These are phyloP conservation scores for Coemansia sp. DNA, from an alignment of 192 early-diverging fungal genomes.

Conservation along the genomic window DNA sequence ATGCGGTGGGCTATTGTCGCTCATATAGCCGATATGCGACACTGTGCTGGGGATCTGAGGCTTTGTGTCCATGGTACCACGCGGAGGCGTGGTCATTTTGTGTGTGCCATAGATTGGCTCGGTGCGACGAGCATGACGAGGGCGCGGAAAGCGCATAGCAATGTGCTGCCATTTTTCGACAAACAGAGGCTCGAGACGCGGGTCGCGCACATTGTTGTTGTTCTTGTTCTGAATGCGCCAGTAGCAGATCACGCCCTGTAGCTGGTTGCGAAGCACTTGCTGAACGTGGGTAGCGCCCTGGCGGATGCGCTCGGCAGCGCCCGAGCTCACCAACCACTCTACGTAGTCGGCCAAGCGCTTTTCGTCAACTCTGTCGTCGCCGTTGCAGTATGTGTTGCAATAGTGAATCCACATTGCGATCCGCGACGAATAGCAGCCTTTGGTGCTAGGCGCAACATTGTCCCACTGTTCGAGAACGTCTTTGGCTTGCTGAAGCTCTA, in stretches of 20 bases:
- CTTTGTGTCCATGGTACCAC: background rate
- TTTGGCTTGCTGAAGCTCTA: slow-evolving; percentile 47
- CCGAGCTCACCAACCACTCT: slow-evolving; percentile 54
- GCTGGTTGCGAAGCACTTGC: slow-evolving; percentile 53
- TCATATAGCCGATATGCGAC: background rate
- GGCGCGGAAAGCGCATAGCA: slow-evolving; percentile 35
- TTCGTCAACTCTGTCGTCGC: slow-evolving; percentile 34
- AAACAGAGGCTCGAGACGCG: slow-evolving; percentile 29
- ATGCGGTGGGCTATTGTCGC: background rate
- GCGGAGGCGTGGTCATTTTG: background rate
- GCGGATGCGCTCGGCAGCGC: slow-evolving; percentile 50
- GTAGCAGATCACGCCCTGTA: slow-evolving; percentile 53
- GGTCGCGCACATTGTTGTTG: slow-evolving; percentile 22
- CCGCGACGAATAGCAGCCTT: slow-evolving; percentile 53
- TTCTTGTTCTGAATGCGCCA: slow-evolving; percentile 45
- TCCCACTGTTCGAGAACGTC: slow-evolving; percentile 44
- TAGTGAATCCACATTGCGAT: slow-evolving; percentile 54
- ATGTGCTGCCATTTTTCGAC: slow-evolving; percentile 43
- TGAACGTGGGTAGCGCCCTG: slow-evolving; percentile 45
- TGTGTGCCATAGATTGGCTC: slow-evolving; percentile 46
- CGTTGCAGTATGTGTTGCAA: slow-evolving; percentile 27
- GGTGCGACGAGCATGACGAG: slow-evolving; percentile 37
- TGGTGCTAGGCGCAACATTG: slow-evolving; percentile 44
- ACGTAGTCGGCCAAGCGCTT: slow-evolving; percentile 41
- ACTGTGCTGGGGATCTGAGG: background rate